Conservation (phyloP, 2,329 filamentous ascomycete species). For the Lasiodiplodia citricola region DNA sequence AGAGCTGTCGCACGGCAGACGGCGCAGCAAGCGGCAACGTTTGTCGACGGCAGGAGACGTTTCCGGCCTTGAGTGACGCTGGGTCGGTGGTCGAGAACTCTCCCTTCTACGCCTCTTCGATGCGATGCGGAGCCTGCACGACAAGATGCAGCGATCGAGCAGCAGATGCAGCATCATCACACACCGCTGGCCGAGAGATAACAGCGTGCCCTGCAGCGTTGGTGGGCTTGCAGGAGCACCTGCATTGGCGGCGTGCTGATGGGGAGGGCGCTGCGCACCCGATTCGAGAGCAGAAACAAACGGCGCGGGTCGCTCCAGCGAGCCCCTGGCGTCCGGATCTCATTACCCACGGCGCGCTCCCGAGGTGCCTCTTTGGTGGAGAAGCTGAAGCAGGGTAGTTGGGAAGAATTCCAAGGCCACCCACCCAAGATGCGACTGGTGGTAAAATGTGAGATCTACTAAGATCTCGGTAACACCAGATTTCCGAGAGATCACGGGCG, state of each 20-base stretch:
- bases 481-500: constrained; percentile 24
- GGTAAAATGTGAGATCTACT: neutral
- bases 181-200: constrained; percentile 7
- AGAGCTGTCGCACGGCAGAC: constrained; percentile 15
- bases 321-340: neutral
- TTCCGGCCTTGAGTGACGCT: constrained; percentile 19
- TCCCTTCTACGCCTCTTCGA: neutral
- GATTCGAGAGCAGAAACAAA: constrained; percentile 19
- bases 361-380: no score
- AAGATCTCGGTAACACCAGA: constrained; percentile 3
- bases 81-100: constrained; percentile 13
- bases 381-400: no score
- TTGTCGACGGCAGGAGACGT: constrained; percentile 11
- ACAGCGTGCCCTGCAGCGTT: constrained; percentile 12
- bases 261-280: constrained; percentile 16
- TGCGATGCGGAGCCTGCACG: constrained; percentile 6
- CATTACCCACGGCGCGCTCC: neutral
- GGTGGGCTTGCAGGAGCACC: constrained; percentile 4
- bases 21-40: constrained; percentile 12
- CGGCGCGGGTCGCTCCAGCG: neutral
- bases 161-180: constrained; percentile 15
- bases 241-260: constrained; percentile 19
- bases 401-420: neutral
- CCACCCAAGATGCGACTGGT: neutral
- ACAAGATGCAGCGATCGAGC: constrained; percentile 12